These are phyloP conservation scores for Metschnikowia lachancei DNA, from an alignment of 805 yeast genomes.

Conservation along the genomic window DNA sequence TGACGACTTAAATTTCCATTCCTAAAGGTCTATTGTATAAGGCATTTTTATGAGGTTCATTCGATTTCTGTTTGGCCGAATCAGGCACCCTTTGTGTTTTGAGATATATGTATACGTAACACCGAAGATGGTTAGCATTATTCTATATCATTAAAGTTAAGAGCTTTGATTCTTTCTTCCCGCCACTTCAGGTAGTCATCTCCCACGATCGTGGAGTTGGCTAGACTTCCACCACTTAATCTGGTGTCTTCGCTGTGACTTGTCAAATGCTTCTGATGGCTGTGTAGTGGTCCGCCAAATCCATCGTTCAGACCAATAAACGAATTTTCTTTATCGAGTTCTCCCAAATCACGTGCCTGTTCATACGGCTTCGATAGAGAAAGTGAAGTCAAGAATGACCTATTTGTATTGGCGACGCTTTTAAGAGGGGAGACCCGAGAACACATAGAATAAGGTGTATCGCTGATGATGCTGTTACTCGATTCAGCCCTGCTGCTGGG, in stretches of 20 bases:
- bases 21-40: neutral
- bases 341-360: neutral
- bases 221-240: conserved; percentile 27
- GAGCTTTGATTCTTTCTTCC: conserved; percentile 31
- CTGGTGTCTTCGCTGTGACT: neutral
- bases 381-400: neutral
- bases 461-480: conserved; percentile 8
- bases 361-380: conserved; percentile 1
- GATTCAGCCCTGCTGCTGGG: conserved; percentile 1
- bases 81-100: neutral
- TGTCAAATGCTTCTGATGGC: neutral
- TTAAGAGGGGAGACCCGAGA: conserved; percentile 18
- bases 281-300: conserved; percentile 3
- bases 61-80: neutral
- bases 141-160: conserved; percentile 10
- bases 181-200: conserved; percentile 44
- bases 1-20: neutral
- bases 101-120: neutral
- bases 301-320: neutral
- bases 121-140: neutral
- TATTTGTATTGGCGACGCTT: neutral
- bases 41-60: neutral
- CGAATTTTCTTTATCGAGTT: conserved; percentile 19
- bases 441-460: conserved; percentile 19
- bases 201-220: conserved; percentile 39